Base-by-base conservation (phyloP, 176 grass and related monocot species). In the Hsuehochloa calcarea region DNA sequence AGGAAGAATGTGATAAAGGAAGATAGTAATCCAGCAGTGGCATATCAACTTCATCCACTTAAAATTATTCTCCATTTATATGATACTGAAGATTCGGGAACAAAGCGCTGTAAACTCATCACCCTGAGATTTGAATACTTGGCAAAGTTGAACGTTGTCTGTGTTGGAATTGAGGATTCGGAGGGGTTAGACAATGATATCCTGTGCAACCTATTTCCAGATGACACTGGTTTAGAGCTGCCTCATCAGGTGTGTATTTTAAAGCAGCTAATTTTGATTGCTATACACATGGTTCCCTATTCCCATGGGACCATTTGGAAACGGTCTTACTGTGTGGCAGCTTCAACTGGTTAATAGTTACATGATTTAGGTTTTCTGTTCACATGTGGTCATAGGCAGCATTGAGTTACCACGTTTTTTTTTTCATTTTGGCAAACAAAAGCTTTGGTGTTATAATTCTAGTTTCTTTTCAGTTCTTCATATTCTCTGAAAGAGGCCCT, bases 131-230 rank as follows among this genome's bases (percentile, higher is more conserved):
- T 98, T 78, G 93, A 98, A 78, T 98, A 92, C 84, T 89, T 98
- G 78, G 93, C 92, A 68, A 98, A 95, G 75, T 68, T 98, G 84
- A 98, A 98, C 63, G 74, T 92, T 80, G 90, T 95, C 51, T 98
- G 96, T 70, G 96, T 95, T 91, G 93, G 93, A 74, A 71, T 95
- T 13, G 93, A 98, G 87, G 88, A 87, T 74, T 82, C 83, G 52
- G 87, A 95, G 55, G 85, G 88, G 55, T 67, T 87, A 75, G 87
- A 98, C 68, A 90, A 26, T 66, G 79, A 94, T 92, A 88, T 98
- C 80, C 85, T 98, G 59, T 95, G 93, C 86, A 98, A 98, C 82
- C 87, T 98, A 70, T 98, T 98, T 90, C 96, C 96, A 62, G 90
- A 98, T 86, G 96, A 98, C 80, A 93, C 88, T 71, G 96, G 96